Evolutionary conservation across 805 yeast species (phyloP).

Genomic region (Monosporozyma yasuniensis): DNA sequence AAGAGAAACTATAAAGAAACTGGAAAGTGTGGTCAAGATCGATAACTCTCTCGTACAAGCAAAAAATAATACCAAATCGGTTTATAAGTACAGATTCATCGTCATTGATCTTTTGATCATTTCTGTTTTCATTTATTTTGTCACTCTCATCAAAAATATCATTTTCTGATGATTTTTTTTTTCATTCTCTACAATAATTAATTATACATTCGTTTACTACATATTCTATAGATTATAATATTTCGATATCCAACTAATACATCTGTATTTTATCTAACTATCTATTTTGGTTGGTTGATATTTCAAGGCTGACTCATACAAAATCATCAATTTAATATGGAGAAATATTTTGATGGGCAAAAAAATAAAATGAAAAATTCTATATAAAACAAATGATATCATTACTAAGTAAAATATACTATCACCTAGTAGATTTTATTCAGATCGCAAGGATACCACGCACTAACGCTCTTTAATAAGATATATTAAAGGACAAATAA

Average conservation of each 20-base stretch:
- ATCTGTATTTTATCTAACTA: too few relatives aligned
- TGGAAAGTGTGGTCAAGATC: conserved; percentile 17
- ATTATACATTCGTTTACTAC: background rate
- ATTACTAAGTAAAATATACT: background rate
- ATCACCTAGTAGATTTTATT: too few relatives aligned
- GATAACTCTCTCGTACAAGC: conserved; percentile 3
- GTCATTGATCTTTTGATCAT: conserved; percentile 5
- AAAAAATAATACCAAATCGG: conserved; percentile 1
- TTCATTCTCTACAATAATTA: background rate
- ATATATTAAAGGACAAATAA: background rate
- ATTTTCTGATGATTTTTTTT: background rate
- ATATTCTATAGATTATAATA: background rate
- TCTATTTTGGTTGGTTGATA: too few relatives aligned
- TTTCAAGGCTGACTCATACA: background rate
- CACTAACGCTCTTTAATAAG: background rate
- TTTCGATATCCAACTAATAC: background rate
- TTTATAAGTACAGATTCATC: conserved; percentile 8
- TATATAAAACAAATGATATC: background rate
- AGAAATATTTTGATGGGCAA: background rate
- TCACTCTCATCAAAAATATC: background rate
- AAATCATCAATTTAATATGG: background rate
- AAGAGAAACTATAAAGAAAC: conserved; percentile 19
- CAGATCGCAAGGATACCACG: too few relatives aligned
- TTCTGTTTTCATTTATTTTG: background rate
- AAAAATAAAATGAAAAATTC: background rate